Conservation (phyloP, 2,329 filamentous ascomycete species). For the Apiospora rasikravindrae region DNA sequence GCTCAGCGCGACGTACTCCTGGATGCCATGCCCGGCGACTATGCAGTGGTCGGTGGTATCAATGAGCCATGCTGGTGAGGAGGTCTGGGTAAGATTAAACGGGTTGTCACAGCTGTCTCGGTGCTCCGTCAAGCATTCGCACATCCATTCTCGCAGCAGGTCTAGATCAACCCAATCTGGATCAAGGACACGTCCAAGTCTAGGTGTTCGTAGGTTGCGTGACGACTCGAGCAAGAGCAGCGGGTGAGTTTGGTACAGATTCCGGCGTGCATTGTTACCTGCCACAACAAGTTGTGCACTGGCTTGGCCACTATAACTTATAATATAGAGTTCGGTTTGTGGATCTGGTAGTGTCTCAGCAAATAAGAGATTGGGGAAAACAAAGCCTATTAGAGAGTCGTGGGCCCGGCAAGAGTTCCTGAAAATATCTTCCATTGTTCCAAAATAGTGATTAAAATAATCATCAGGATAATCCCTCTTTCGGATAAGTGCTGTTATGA, state of each 20-base stretch:
- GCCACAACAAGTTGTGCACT: too few species aligned
- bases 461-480: background rate
- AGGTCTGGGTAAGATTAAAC: background rate
- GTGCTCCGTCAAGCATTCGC: slow-evolving; percentile 12
- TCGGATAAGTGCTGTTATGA: background rate
- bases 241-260: too few species aligned
- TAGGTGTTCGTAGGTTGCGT: background rate
- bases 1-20: background rate
- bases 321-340: too few species aligned
- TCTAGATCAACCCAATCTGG: slow-evolving; percentile 18
- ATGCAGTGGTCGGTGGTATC: background rate
- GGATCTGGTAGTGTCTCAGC: too few species aligned
- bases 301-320: too few species aligned
- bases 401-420: background rate
- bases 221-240: background rate
- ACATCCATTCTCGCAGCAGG: background rate
- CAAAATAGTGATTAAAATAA: background rate
- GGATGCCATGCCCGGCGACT: background rate
- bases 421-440: background rate
- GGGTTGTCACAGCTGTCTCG: background rate
- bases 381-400: background rate
- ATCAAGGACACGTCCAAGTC: background rate
- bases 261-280: too few species aligned
- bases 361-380: background rate
- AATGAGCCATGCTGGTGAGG: background rate